phyloP scores from a whole-genome alignment of 2,329 filamentous ascomycete genomes.

The Fusarium musae region DNA sequence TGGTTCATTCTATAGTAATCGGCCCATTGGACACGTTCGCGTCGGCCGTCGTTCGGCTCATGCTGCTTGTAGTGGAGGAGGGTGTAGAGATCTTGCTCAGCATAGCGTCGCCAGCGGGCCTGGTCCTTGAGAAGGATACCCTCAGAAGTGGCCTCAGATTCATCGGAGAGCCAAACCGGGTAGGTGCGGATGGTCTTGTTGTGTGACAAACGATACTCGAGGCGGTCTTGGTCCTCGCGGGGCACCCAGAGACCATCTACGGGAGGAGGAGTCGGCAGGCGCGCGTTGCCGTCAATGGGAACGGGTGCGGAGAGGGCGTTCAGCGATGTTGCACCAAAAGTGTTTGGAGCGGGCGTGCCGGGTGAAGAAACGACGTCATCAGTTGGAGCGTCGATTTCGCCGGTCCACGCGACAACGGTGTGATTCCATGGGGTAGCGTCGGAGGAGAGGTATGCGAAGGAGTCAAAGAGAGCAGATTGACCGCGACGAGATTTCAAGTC shows the following conservation, averaged over 20 bases:
- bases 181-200: constrained; percentile 81
- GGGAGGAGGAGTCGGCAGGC: constrained; percentile 66
- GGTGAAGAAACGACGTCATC: constrained; percentile 58
- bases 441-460: constrained; percentile 89
- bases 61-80: constrained; percentile 97
- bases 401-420: constrained; percentile 93
- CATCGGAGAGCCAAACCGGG: constrained; percentile 90
- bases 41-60: constrained; percentile 85
- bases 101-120: constrained; percentile 86
- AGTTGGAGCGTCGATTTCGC: constrained; percentile 74
- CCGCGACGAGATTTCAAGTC: constrained; percentile 81
- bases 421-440: constrained; percentile 87
- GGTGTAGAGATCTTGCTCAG: constrained; percentile 90
- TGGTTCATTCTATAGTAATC: constrained; percentile 96
- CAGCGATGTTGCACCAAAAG: constrained; percentile 64
- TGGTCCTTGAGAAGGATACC: constrained; percentile 85
- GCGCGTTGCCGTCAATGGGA: constrained; percentile 72
- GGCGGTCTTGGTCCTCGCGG: constrained; percentile 73
- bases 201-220: constrained; percentile 79
- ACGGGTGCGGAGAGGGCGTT: constrained; percentile 85
- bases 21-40: constrained; percentile 85
- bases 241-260: constrained; percentile 77
- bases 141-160: constrained; percentile 72
- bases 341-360: constrained; percentile 57
- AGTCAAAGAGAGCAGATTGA: constrained; percentile 92